These are phyloP conservation scores for Lasiosphaeria ovina DNA, from an alignment of 495 filamentous ascomycete species.

Conservation along the genomic window DNA sequence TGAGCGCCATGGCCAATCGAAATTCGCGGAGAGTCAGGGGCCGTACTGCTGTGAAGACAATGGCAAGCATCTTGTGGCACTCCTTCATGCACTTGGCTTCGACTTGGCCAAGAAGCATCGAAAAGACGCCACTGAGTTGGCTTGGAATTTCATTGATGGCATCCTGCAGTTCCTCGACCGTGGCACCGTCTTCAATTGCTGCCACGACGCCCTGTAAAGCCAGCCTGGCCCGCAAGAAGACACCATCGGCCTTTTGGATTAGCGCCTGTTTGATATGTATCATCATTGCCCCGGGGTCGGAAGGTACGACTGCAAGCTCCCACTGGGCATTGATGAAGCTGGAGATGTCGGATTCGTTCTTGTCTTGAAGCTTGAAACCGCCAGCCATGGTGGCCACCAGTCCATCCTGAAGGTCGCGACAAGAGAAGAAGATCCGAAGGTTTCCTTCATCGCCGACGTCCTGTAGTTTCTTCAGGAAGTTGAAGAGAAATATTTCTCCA, in stretches of 20 bases:
- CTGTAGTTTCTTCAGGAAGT: constrained; percentile 1
- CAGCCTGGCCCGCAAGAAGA: constrained; percentile 11
- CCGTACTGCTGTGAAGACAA: constrained; percentile 11
- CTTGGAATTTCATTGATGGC: background rate
- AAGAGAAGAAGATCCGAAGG: constrained; percentile 9
- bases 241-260: constrained; percentile 9
- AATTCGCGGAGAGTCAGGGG: constrained; percentile 12
- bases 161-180: background rate
- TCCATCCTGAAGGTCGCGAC: constrained; percentile 9
- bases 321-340: constrained; percentile 11
- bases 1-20: constrained; percentile 6
- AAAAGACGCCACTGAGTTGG: constrained; percentile 9
- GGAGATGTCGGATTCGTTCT: constrained; percentile 12
- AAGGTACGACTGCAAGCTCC: background rate
- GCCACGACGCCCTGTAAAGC: constrained; percentile 10
- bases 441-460: background rate
- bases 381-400: background rate
- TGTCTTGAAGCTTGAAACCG: constrained; percentile 13
- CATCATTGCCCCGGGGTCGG: constrained; percentile 3
- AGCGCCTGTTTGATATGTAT: constrained; percentile 7
- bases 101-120: constrained; percentile 7
- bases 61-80: constrained; percentile 12
- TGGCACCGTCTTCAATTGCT: background rate
- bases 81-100: constrained; percentile 10
- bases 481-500: background rate